Conservation (phyloP, 805 yeast genomes). For the Zygosaccharomyces bailii region DNA sequence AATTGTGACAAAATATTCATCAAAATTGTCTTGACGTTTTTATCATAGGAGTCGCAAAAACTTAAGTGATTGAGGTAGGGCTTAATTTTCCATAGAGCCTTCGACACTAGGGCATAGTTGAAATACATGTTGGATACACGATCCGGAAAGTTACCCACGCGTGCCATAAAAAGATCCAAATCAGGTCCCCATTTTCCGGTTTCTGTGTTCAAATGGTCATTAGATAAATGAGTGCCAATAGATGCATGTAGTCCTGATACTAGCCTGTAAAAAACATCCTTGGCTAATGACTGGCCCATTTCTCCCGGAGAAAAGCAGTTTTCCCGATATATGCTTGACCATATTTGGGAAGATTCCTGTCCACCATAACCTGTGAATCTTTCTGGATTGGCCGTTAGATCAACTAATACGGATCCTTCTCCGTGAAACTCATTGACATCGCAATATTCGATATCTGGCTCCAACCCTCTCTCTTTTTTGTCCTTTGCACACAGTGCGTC, state of each 20-base stretch:
- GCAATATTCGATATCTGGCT: constrained; percentile 59
- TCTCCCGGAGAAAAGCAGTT: constrained; percentile 67
- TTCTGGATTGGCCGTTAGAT: constrained; percentile 86
- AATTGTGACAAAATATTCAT: constrained; percentile 39
- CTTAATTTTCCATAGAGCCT: constrained; percentile 69
- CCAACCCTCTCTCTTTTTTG: constrained; percentile 14
- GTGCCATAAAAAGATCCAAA: constrained; percentile 72
- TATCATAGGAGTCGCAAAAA: constrained; percentile 46
- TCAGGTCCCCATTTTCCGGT: constrained; percentile 85
- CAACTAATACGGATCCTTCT: constrained; percentile 76
- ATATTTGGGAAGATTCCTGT: constrained; percentile 82
- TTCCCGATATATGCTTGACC: constrained; percentile 90
- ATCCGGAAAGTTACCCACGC: constrained; percentile 89
- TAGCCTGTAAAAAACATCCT: constrained; percentile 80
- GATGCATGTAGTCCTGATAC: constrained; percentile 95
- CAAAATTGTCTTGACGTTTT: constrained; percentile 44
- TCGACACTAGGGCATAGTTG: constrained; percentile 83
- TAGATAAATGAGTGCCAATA: constrained; percentile 86
- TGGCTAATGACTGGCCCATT: constrained; percentile 70
- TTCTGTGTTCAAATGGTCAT: constrained; percentile 68
- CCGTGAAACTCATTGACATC: constrained; percentile 58
- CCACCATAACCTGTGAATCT: constrained; percentile 97
- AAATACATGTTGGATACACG: constrained; percentile 85
- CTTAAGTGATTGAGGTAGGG: constrained; percentile 49
- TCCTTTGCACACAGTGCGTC: constrained; percentile 38